phyloP scores from a whole-genome alignment of 2,329 filamentous ascomycete genomes.

The Xylariales sp. region DNA sequence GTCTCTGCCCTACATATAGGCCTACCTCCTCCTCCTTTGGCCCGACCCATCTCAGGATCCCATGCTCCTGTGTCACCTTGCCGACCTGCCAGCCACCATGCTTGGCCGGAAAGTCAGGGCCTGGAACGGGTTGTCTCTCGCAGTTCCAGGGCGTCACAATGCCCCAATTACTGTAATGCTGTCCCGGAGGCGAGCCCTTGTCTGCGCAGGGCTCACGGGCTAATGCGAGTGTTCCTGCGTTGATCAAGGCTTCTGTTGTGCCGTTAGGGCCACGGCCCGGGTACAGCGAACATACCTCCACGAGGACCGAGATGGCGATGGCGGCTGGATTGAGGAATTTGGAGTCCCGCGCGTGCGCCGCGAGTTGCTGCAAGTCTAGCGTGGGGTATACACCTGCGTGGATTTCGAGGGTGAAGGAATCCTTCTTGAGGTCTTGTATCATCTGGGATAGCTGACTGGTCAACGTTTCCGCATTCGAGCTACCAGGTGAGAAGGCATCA shows the following conservation, averaged over 20 bases:
- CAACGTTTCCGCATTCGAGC: background rate
- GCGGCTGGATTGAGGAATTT: conserved; percentile 44
- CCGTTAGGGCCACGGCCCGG: conserved; percentile 44
- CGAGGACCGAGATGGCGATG: conserved; percentile 64
- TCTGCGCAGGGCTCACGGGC: conserved; percentile 68
- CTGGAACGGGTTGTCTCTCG: conserved; percentile 27
- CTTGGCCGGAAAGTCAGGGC: conserved; percentile 36
- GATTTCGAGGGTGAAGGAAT: conserved; percentile 54
- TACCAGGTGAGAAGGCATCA: background rate
- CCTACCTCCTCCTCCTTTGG: conserved; percentile 38
- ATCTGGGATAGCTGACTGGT: conserved; percentile 29
- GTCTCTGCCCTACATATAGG: conserved; percentile 58
- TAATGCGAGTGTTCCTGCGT: conserved; percentile 64
- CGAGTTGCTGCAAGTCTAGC: conserved; percentile 74
- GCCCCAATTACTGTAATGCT: conserved; percentile 66
- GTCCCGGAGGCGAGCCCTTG: conserved; percentile 24
- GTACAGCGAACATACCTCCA: conserved; percentile 68
- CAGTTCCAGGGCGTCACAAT: conserved; percentile 58
- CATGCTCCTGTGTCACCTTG: conserved; percentile 74
- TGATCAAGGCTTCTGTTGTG: conserved; percentile 61
- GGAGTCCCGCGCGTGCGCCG: conserved; percentile 55
- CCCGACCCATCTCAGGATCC: conserved; percentile 59
- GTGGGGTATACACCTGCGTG: conserved; percentile 74
- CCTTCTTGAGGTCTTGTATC: conserved; percentile 32
- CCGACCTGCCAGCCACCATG: conserved; percentile 61